Percentiles rank a stretch among this genome's conserved stretches.
Evolutionary conservation across 1,284 basidiomycete species (phyloP).

Genomic region (Pseudozyma thailandica): DNA sequence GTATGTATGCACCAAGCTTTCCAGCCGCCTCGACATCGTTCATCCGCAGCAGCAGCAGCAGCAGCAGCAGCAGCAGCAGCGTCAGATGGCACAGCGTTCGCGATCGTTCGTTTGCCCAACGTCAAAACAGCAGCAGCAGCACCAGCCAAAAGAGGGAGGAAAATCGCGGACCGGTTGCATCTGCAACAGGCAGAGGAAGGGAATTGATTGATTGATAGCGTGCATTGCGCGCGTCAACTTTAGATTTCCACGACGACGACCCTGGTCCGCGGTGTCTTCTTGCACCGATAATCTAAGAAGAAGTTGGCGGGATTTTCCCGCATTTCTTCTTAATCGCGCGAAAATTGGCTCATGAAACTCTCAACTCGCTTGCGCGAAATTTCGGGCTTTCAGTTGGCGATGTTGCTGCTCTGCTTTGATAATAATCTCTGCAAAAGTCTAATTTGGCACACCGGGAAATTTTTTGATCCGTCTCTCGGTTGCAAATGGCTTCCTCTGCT

Average conservation of each 20-base stretch:
- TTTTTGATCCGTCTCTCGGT: not conserved
- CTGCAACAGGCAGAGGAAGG: not conserved
- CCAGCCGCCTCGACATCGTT: not conserved
- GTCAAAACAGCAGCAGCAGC: no score
- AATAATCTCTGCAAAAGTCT: slow-evolving; percentile 12
- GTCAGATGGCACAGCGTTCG: no score
- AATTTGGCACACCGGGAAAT: not conserved
- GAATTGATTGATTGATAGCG: slow-evolving; percentile 7
- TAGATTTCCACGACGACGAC: slow-evolving; percentile 22
- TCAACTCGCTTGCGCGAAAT: slow-evolving; percentile 13
- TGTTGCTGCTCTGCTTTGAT: slow-evolving; percentile 20
- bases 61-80: no score
- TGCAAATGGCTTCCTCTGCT: slow-evolving; percentile 1
- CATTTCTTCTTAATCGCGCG: not conserved
- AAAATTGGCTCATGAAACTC: slow-evolving; percentile 12
- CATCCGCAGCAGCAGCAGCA: not conserved
- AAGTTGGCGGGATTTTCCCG: not conserved
- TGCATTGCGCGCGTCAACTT: slow-evolving; percentile 27
- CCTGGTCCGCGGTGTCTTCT: no score
- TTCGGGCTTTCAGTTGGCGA: slow-evolving; percentile 13
- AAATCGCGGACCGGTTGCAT: slow-evolving; percentile 10
- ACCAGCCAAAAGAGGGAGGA: no score
- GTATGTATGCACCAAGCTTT: slow-evolving; percentile 12
- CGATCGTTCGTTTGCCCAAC: no score
- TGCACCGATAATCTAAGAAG: no score